These are phyloP conservation scores for Monosporascus sp. DNA, from an alignment of 2,329 filamentous ascomycete genomes.

Conservation along the genomic window DNA sequence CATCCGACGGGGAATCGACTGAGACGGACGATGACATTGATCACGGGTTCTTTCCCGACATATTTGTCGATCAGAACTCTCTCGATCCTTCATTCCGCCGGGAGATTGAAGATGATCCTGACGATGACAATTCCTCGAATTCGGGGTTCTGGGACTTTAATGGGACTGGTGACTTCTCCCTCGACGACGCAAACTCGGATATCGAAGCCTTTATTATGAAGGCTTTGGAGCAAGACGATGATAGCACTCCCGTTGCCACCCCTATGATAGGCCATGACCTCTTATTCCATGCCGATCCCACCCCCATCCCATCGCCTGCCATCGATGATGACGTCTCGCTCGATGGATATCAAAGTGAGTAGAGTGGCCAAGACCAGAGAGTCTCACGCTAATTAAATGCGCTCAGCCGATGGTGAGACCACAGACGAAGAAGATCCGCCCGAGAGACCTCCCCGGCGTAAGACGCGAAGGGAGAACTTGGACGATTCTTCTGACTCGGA, in stretches of 20 bases:
- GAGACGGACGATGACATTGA: conserved; percentile 57
- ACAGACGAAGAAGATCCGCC: conserved; percentile 53
- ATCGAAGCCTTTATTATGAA: conserved; percentile 34
- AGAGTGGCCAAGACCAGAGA: conserved; percentile 11
- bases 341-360: conserved; percentile 58
- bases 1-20: conserved; percentile 62
- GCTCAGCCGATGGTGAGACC: conserved; percentile 53
- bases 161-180: conserved; percentile 34
- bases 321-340: conserved; percentile 37
- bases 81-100: conserved; percentile 68
- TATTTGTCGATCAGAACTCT: conserved; percentile 70
- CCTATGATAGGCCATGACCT: conserved; percentile 30
- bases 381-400: conserved; percentile 31
- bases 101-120: conserved; percentile 65
- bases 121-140: conserved; percentile 47
- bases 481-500: conserved; percentile 46
- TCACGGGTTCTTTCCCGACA: conserved; percentile 63
- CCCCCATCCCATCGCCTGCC: conserved; percentile 25
- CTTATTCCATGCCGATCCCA: conserved; percentile 25
- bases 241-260: conserved; percentile 35
- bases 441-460: conserved; percentile 43
- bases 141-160: conserved; percentile 60
- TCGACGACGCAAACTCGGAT: conserved; percentile 31
- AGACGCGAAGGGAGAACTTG: conserved; percentile 34
- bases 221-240: conserved; percentile 31